Conservation (phyloP, 148 eudicot species). For the Pharnaceum exiguum region DNA sequence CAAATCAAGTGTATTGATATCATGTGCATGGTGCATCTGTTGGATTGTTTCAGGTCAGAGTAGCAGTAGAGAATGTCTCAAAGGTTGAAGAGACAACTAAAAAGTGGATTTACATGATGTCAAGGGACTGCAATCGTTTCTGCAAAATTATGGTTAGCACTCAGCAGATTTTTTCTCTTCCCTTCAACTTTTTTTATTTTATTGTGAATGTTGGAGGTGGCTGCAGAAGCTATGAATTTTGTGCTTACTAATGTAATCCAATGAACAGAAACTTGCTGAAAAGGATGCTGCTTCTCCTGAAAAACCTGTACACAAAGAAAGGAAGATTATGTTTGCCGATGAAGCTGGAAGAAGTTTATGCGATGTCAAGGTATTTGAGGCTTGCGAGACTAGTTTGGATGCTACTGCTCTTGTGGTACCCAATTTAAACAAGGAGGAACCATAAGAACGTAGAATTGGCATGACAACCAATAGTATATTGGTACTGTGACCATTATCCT, state of each 20-base stretch:
- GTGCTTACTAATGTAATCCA: not conserved
- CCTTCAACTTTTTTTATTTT: not conserved
- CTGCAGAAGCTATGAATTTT: not conserved
- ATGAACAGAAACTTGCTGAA: conserved; percentile 43
- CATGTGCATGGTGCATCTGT: not conserved
- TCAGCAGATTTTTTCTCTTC: too few species aligned
- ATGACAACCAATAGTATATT: not conserved
- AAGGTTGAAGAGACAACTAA: conserved; percentile 68
- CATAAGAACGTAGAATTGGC: not conserved
- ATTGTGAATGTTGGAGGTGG: not conserved
- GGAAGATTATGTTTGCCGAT: conserved; percentile 77
- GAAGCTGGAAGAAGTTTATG: conserved; percentile 89
- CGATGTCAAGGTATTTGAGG: conserved; percentile 52
- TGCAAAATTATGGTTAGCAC: conserved; percentile 83
- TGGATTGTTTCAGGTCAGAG: conserved; percentile 40
- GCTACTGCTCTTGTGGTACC: conserved; percentile 14
- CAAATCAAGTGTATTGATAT: not conserved
- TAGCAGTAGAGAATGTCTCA: conserved; percentile 55
- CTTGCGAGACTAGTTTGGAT: conserved; percentile 2
- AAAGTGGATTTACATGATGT: conserved; percentile 68
- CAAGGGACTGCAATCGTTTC: conserved; percentile 86
- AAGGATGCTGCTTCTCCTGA: conserved; percentile 26
- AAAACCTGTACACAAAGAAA: conserved; percentile 29
- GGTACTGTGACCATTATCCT: too few species aligned
- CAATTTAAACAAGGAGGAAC: conserved; percentile 10